Base-by-base conservation (phyloP, 73 alveolate species). In the Chromera velia region DNA sequence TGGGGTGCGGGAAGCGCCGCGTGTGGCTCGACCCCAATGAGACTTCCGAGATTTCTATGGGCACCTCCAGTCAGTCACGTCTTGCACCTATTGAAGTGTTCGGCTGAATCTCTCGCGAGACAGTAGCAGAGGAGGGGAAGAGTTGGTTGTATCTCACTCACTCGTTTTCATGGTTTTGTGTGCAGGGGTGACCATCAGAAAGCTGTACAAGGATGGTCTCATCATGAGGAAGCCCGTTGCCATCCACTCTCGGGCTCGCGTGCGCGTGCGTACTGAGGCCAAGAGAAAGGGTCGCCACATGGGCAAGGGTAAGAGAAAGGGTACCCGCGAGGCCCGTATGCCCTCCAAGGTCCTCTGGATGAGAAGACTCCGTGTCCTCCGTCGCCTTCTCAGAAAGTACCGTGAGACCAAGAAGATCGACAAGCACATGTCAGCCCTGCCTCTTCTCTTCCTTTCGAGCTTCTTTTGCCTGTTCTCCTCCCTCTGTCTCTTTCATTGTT, bases 11-110 rank as follows among this genome's bases (percentile, higher is more conserved):
- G n/a, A 69, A 87, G 86, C 85, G 88, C 72, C 87, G 98, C 88
- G 95, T 94, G 74, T 94, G 98, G 98, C 89, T 95, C 89, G 99
- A 95, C 85, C 98, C 98, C 85, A 95, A 95, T 76, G 98, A 95
- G 88, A 90, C 95, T 69, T 87, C 90, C 77, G 99, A 93, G 88
- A 90, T 93, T 73, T 91, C 96, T 45, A 88, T 93, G 80, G 97
- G 97, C 78, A 93, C 91, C 93, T 91, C 97, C 73, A 88, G 98
- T 76, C 69, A 76, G 76, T 4, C 26, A 1, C 49, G 1, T 34
- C 28, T 4, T 24, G 19, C 32, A 13, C 62, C 66, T 10, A 76
- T 7, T 40, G n/a, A n/a, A n/a, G n/a, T n/a, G n/a, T n/a, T n/a
- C n/a, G n/a, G n/a, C n/a, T n/a, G n/a, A n/a, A n/a, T n/a, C n/a